Percentiles rank a stretch among this genome's conserved stretches.
Conservation (phyloP, 768 basidiomycete species). For the Gelatoporia subvermispora region DNA sequence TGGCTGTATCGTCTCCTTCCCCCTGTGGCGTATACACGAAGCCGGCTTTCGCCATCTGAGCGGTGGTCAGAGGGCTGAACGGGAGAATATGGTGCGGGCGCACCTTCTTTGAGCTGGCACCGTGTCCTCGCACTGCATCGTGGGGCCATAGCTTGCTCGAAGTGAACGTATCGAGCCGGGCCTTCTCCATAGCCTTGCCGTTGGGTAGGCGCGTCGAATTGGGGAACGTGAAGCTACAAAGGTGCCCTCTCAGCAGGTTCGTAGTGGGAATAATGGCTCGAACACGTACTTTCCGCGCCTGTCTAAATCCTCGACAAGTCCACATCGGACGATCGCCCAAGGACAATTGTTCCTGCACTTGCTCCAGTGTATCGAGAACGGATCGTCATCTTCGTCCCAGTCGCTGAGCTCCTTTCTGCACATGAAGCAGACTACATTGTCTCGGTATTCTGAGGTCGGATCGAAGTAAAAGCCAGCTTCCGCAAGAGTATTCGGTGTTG, state of each 20-base stretch:
- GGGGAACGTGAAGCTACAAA: conserved; percentile 50
- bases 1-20: conserved; percentile 70
- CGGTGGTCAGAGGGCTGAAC: conserved; percentile 2
- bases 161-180: conserved; percentile 62
- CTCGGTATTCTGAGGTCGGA: conserved; percentile 61
- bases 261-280: not conserved
- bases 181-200: conserved; percentile 65
- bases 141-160: conserved; percentile 62
- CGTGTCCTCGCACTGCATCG: conserved; percentile 54
- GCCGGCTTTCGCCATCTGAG: conserved; percentile 84
- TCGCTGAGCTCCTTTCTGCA: conserved; percentile 79
- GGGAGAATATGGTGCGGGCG: not conserved
- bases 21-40: conserved; percentile 75
- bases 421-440: conserved; percentile 79
- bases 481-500: conserved; percentile 73
- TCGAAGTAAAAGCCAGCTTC: conserved; percentile 88
- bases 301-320: conserved; percentile 54
- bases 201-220: conserved; percentile 62
- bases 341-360: conserved; percentile 66
- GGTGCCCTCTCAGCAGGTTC: not conserved
- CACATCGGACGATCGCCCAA: conserved; percentile 82
- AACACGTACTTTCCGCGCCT: conserved; percentile 47
- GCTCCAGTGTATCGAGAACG: conserved; percentile 73
- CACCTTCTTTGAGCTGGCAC: conserved; percentile 65
- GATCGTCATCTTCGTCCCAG: conserved; percentile 85